Conservation (phyloP, 106 monocot genomes). For the Hemerocallis citrina region DNA sequence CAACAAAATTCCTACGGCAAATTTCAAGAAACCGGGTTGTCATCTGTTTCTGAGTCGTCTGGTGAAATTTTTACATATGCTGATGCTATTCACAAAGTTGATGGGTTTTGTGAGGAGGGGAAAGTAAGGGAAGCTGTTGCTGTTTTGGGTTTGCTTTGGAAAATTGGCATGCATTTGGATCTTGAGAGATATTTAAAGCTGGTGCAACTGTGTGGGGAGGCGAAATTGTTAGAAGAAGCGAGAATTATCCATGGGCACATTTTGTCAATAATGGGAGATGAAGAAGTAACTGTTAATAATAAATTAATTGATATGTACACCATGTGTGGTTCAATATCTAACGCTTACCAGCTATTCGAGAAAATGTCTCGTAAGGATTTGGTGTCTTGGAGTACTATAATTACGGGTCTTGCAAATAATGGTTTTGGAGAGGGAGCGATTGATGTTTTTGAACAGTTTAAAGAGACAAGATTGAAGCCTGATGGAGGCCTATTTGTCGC, state of each 20-base stretch:
- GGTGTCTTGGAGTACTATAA: constrained; percentile 83
- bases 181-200: constrained; percentile 39
- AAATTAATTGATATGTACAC: constrained; percentile 70
- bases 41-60: constrained; percentile 12
- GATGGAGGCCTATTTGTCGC: constrained; percentile 45
- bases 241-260: constrained; percentile 44
- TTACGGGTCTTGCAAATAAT: constrained; percentile 48
- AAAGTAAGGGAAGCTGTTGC: constrained; percentile 67
- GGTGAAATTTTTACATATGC: constrained; percentile 12
- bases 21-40: not conserved
- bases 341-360: constrained; percentile 67
- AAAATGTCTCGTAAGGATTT: constrained; percentile 58
- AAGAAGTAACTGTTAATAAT: constrained; percentile 47
- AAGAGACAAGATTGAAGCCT: constrained; percentile 44
- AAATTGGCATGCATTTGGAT: constrained; percentile 34
- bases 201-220: constrained; percentile 62
- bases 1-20: not conserved
- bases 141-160: constrained; percentile 48
- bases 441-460: constrained; percentile 56
- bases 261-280: constrained; percentile 9
- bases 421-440: constrained; percentile 75
- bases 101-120: constrained; percentile 44
- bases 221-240: constrained; percentile 46
- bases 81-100: constrained; percentile 60
- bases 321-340: constrained; percentile 58